Conservation (phyloP, 352 stramenopile genomes). For the Pythium monospermum region DNA sequence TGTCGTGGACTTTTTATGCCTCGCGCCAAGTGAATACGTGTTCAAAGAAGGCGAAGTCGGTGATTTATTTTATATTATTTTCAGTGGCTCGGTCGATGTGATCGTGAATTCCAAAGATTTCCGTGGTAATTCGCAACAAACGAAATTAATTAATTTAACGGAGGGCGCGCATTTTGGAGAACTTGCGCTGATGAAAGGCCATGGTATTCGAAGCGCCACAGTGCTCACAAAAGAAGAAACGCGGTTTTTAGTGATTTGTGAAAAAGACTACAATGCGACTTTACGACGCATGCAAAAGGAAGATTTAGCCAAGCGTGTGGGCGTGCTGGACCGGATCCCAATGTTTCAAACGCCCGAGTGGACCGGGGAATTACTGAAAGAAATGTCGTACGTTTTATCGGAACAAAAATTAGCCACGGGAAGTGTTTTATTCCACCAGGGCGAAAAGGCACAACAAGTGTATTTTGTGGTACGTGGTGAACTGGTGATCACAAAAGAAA, state of each 20-base stretch:
- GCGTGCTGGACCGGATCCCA: conserved; percentile 53
- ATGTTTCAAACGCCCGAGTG: conserved; percentile 75
- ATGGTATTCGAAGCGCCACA: conserved; percentile 62
- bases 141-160: conserved; percentile 65
- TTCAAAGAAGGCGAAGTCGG: conserved; percentile 68
- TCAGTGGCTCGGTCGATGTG: conserved; percentile 63
- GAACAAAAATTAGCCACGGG: conserved; percentile 52
- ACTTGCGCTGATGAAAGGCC: conserved; percentile 69
- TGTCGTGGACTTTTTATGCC: conserved; percentile 53
- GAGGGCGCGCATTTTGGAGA: conserved; percentile 69
- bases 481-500: conserved; percentile 45
- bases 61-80: conserved; percentile 76
- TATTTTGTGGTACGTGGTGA: conserved; percentile 74
- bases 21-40: conserved; percentile 36
- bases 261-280: conserved; percentile 70
- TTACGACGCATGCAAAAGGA: conserved; percentile 67
- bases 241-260: conserved; percentile 64
- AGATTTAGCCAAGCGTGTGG: conserved; percentile 52
- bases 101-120: conserved; percentile 56
- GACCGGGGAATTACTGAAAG: conserved; percentile 61
- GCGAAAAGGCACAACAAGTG: conserved; percentile 53
- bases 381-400: conserved; percentile 66
- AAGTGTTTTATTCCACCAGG: conserved; percentile 47
- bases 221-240: conserved; percentile 57
- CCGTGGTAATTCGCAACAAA: conserved; percentile 44